Evolutionary conservation across 345 rosid species (phyloP), one percentile per base, ranked within the genome.

Genomic region (Arabidopsis arenosa): DNA sequence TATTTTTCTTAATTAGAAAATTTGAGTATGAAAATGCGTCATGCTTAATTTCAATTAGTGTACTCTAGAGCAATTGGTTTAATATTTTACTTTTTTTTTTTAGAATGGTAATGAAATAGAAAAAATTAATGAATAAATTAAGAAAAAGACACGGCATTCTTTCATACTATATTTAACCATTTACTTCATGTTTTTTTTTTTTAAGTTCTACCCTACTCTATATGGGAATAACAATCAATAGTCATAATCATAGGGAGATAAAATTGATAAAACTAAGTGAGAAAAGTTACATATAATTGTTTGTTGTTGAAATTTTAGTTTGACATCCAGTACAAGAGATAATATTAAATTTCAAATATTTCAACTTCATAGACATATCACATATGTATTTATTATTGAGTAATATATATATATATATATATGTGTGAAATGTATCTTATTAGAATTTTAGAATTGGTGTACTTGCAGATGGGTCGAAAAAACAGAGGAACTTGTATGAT

Each of bases 401-500:
- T 35, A 35, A 35, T 35, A 35, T 39, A 39, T 15, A 18, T 13
- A 52, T 18, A 18, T 18, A 4, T 21, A 17, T 15, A 9, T n/a
- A 2, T 37, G 9, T 28, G 32, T 33, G 33, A 15, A 48, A 36
- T 17, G 35, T 10, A 4, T 23, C 12, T 28, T 18, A 33, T 58
- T 39, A 12, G 40, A 33, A 60, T 30, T 60, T 14, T 15, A 5
- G 9, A 43, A 39, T 75, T 61, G 41, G 32, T 69, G 75, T 53
- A 43, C 51, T 56, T 76, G 80, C 21, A 47, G 33, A 63, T 60
- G 75, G 30, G 15, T 69, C 13, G 56, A 23, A 35, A 62, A 74
- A 44, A 26, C 47, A 45, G 52, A 64, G 67, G 59, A 65, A 65
- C 41, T 65, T 66, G 69, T 59, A 57, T 65, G 68, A 78, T 72